Evolutionary conservation across 768 basidiomycete genomes (phyloP).

Genomic region (Lyophyllum shimeji): DNA sequence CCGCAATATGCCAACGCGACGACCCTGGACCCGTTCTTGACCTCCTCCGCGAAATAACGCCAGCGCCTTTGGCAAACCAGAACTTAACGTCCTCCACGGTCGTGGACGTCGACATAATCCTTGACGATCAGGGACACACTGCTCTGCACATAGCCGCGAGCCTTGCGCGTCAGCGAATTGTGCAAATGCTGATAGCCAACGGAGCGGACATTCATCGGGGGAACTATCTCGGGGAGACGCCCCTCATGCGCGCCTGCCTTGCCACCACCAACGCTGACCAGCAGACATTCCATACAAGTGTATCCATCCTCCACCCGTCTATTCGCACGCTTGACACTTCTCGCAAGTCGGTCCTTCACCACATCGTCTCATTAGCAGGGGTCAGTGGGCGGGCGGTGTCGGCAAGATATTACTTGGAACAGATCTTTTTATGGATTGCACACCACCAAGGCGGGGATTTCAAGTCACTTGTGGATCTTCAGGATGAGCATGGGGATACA

Average conservation of each 20-base stretch:
- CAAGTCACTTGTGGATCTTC: slow-evolving; percentile 79
- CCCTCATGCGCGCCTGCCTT: slow-evolving; percentile 88
- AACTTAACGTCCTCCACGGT: slow-evolving; percentile 20
- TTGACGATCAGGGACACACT: slow-evolving; percentile 95
- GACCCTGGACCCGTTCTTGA: slow-evolving; percentile 64
- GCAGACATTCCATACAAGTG: slow-evolving; percentile 69
- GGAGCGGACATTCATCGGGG: slow-evolving; percentile 92
- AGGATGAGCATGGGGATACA: slow-evolving; percentile 95
- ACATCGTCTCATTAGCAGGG: slow-evolving; percentile 87
- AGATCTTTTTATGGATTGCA: slow-evolving; percentile 84
- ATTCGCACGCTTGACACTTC: slow-evolving; percentile 89
- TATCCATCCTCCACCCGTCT: slow-evolving; percentile 63
- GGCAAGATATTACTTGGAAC: slow-evolving; percentile 90
- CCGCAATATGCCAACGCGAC: slow-evolving; percentile 68
- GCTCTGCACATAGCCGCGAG: slow-evolving; percentile 93
- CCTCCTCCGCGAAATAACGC: slow-evolving; percentile 62
- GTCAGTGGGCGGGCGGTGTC: slow-evolving; percentile 83
- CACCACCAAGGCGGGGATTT: slow-evolving; percentile 76
- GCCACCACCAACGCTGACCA: slow-evolving; percentile 83
- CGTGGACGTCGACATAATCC: slow-evolving; percentile 76
- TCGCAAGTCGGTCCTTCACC: slow-evolving; percentile 85
- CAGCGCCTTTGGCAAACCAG: slow-evolving; percentile 37
- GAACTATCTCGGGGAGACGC: slow-evolving; percentile 92
- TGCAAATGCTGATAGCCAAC: slow-evolving; percentile 66
- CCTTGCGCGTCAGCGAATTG: slow-evolving; percentile 66